Evolutionary conservation across 805 yeast species (phyloP), one percentile per base, ranked within the genome.

Genomic region (Ogataea wickerhamii): DNA sequence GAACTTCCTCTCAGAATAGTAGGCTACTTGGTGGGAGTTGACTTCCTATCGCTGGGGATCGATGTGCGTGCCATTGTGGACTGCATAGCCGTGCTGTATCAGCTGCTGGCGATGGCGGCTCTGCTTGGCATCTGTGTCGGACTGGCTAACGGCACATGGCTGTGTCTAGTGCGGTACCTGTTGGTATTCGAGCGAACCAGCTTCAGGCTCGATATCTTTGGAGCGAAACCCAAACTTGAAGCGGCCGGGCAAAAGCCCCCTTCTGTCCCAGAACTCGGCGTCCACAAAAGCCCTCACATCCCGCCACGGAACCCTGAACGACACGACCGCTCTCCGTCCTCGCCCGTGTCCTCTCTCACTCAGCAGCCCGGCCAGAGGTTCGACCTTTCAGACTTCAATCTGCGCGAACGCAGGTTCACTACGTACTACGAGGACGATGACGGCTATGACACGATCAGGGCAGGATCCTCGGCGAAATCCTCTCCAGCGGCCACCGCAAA

Each of bases 401-500:
- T 46, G 18, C 40, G 50, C 16, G 47, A 38, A 25, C 38, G 48
- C 33, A 39, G 43, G 2, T 34, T 38, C 24, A 34, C 41, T 2
- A 43, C 43, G 6, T 51, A 37, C 36, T 51, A 51, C 32, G 53
- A 51, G 19, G 55, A 51, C 25, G 55, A 48, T 24, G 55, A 51
- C 24, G 55, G 53, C 5, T 51, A 51, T 32, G 48, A 40, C 19
- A 37, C 51, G 2, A 32, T 47, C 4, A 38, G 48, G 20, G 20
- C 43, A 4, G 48, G 38, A 10, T 18, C 34, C 2, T 38, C 49
- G 10, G 37, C 36, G 12, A 36, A 36, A 21, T 25, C 34, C 5
- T 24, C 49, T 7, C 42, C 39, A 12, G 14, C 36, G 6, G 34
- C 34, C 4, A 32, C 44, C 19, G 36, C 30, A 28, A 10, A 28